phyloP scores from a whole-genome alignment of 495 filamentous ascomycete genomes.

The Talaromyces ruber region DNA sequence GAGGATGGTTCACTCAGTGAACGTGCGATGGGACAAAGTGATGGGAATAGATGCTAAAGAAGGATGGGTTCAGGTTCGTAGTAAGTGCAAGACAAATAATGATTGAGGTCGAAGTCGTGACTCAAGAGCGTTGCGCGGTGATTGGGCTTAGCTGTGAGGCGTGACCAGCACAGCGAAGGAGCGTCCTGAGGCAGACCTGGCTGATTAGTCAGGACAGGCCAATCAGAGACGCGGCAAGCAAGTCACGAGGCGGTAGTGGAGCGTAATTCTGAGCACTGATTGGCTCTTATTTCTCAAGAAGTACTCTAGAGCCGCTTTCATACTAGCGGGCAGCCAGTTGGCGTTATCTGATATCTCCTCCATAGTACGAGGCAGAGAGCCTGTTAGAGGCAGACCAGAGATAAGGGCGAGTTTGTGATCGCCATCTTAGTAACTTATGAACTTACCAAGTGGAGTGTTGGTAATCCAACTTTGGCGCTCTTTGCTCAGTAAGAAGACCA shows the following conservation, averaged over 20 bases:
- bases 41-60: not conserved
- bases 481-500: not conserved
- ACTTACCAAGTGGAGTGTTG: not conserved
- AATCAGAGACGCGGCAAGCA: not conserved
- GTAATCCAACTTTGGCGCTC: not conserved
- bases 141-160: not conserved
- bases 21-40: not conserved
- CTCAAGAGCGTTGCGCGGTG: not conserved
- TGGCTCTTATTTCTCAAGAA: too few relatives aligned
- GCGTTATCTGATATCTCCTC: not conserved
- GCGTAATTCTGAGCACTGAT: not conserved
- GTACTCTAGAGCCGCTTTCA: not conserved
- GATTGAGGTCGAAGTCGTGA: not conserved
- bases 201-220: not conserved
- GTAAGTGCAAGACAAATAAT: not conserved
- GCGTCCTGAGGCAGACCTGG: not conserved
- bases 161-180: not conserved
- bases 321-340: not conserved
- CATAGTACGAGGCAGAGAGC: not conserved
- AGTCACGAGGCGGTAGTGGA: not conserved
- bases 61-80: not conserved
- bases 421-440: not conserved
- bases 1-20: not conserved
- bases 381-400: not conserved
- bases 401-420: not conserved